Conservation (phyloP, 306 rosid species). For the Oxytropis ochrocephala region DNA sequence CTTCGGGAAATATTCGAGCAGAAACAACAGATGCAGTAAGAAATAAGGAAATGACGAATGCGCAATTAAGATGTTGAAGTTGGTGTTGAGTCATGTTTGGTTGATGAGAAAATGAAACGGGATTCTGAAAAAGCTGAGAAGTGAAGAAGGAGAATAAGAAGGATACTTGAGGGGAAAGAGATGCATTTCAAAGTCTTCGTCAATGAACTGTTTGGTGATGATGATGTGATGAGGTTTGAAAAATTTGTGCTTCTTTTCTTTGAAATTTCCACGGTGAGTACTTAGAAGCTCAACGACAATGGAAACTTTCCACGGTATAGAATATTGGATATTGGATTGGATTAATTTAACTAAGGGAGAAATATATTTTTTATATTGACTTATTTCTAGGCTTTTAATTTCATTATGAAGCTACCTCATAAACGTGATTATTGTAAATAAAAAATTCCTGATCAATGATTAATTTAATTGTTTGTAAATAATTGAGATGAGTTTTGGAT, state of each 20-base stretch:
- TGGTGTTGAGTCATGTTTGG: conserved; percentile 28
- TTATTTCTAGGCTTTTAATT: no score
- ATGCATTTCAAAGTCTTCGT: background rate
- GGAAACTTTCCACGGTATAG: background rate
- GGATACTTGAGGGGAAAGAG: background rate
- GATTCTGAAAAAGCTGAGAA: background rate
- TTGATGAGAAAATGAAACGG: background rate
- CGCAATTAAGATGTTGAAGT: background rate
- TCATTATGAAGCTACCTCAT: no score
- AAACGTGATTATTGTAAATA: no score
- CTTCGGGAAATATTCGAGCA: conserved; percentile 63
- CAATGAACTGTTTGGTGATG: background rate
- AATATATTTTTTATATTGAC: no score
- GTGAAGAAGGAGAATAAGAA: background rate
- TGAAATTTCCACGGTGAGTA: background rate
- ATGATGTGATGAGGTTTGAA: conserved; percentile 7
- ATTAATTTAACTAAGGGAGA: no score
- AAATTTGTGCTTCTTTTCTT: background rate
- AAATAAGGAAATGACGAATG: conserved; percentile 1
- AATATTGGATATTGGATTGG: no score
- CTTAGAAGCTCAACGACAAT: background rate
- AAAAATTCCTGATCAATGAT: no score
- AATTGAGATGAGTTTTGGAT: no score
- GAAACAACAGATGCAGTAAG: conserved; percentile 16
- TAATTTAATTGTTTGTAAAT: no score